Conservation (phyloP, 805 yeast genomes). For the Cyberlindnera japonica region DNA sequence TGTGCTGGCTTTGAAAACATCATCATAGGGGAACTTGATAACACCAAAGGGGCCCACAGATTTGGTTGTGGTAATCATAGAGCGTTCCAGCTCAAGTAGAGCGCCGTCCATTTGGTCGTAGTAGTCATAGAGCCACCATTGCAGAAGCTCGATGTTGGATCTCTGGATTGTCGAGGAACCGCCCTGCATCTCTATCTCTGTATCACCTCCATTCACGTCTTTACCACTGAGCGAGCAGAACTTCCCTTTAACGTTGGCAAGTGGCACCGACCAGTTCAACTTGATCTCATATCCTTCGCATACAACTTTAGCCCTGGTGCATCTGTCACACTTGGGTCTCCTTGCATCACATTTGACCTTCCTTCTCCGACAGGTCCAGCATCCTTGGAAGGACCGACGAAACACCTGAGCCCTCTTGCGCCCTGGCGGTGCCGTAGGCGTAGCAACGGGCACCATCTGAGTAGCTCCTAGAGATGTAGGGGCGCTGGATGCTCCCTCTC, state of each 20-base stretch:
- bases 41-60: conserved; percentile 20
- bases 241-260: conserved; percentile 41
- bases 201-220: conserved; percentile 7
- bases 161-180: conserved; percentile 40
- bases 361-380: conserved; percentile 84
- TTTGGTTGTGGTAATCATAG: not conserved
- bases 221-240: conserved; percentile 22
- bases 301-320: conserved; percentile 56
- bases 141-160: conserved; percentile 55
- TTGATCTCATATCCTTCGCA: conserved; percentile 86
- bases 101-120: conserved; percentile 79
- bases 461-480: too few relatives aligned
- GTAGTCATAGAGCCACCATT: conserved; percentile 31
- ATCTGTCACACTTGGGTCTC: conserved; percentile 65
- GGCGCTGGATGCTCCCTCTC: too few relatives aligned
- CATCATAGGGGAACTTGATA: conserved; percentile 1
- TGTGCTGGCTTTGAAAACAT: too few relatives aligned
- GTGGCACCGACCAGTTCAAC: conserved; percentile 64
- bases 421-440: not conserved
- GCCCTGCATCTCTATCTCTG: conserved; percentile 6
- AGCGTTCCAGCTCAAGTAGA: conserved; percentile 43
- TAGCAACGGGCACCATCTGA: too few relatives aligned
- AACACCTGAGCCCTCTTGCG: conserved; percentile 17
- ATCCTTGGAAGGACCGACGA: conserved; percentile 64
- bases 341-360: conserved; percentile 77